Conservation (phyloP, 164 flowering plant genomes). For the Magnolia officinalis region DNA sequence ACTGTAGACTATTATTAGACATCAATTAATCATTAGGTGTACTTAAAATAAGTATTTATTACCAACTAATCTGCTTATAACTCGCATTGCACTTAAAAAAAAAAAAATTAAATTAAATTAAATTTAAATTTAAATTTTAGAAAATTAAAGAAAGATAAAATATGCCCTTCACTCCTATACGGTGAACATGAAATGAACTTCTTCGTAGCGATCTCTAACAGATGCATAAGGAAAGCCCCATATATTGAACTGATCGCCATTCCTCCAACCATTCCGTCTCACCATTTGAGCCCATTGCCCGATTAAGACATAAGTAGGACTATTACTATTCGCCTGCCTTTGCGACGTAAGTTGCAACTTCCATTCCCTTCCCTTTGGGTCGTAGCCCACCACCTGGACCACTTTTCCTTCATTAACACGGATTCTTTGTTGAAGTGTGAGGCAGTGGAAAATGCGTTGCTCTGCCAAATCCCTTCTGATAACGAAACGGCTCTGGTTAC, state of each 20-base stretch:
- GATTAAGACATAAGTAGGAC: not conserved
- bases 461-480: not conserved
- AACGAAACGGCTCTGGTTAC: not conserved
- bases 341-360: not conserved
- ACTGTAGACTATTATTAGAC: too few species aligned
- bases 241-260: not conserved
- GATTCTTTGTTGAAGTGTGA: not conserved
- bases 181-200: too few species aligned
- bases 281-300: not conserved
- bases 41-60: too few species aligned
- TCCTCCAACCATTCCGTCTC: not conserved
- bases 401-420: not conserved
- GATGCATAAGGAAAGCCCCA: slow-evolving; percentile 1
- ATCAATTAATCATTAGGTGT: too few species aligned
- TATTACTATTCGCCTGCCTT: not conserved
- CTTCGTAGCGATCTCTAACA: not conserved
- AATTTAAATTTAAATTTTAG: too few species aligned
- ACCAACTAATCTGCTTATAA: too few species aligned
- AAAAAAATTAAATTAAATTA: fast-evolving
- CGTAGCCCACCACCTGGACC: not conserved
- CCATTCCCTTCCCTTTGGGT: not conserved
- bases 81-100: too few species aligned
- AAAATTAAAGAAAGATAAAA: too few species aligned
- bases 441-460: not conserved
- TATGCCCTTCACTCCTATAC: too few species aligned